Percentiles rank a stretch among this genome's conserved stretches.
Conservation (phyloP, 192 early-diverging fungal species). For the Spizellomyces punctatus region DNA sequence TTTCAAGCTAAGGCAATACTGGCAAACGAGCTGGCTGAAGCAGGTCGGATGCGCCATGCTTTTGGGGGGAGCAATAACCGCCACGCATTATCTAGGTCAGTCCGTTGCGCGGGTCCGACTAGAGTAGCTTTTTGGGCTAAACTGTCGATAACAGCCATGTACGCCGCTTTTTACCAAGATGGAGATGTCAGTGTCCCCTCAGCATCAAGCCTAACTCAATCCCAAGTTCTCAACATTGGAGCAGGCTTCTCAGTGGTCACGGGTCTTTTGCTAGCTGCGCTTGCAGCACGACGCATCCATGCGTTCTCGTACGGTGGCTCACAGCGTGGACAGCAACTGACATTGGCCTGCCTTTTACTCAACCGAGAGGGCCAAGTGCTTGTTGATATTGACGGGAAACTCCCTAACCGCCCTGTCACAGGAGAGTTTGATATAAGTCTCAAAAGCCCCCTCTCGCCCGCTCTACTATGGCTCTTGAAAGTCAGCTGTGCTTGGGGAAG, state of each 20-base stretch:
- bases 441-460: conserved; percentile 4
- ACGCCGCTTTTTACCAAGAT: neutral
- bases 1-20: conserved; percentile 46
- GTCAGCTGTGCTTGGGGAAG: conserved; percentile 1
- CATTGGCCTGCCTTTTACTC: neutral
- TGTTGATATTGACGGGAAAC: neutral
- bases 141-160: neutral
- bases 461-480: conserved; percentile 20
- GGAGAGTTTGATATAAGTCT: conserved; percentile 9
- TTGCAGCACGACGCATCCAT: neutral
- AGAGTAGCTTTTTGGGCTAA: too few relatives aligned
- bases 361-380: conserved; percentile 5
- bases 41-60: conserved; percentile 47
- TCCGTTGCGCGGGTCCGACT: too few relatives aligned
- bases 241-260: conserved; percentile 5
- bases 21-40: conserved; percentile 49
- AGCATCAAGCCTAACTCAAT: neutral
- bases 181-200: neutral
- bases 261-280: neutral
- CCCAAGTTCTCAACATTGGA: conserved; percentile 4
- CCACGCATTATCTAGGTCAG: conserved; percentile 27
- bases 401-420: conserved; percentile 7
- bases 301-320: neutral
- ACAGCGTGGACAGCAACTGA: neutral
- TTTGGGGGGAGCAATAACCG: conserved; percentile 45